These are phyloP conservation scores for Begonia masoniana DNA, from an alignment of 306 rosid species.

Conservation along the genomic window DNA sequence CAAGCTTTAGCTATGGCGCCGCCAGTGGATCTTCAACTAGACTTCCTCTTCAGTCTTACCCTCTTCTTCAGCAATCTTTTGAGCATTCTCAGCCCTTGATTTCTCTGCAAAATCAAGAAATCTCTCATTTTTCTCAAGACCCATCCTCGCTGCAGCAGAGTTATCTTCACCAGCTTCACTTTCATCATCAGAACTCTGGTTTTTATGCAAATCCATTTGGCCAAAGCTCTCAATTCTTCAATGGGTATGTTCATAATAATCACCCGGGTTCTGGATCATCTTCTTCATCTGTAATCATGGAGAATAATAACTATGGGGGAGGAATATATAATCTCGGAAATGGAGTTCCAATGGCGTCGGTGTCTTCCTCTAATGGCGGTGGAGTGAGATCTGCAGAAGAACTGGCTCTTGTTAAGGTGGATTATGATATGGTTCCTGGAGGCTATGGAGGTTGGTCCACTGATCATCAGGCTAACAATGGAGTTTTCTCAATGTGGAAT, in stretches of 20 bases:
- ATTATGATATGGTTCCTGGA: conserved; percentile 58
- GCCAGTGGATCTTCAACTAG: conserved; percentile 5
- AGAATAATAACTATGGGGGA: conserved; percentile 18
- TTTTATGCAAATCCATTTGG: conserved; percentile 11
- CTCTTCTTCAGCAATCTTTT: conserved; percentile 34
- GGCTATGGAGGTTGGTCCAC: conserved; percentile 57
- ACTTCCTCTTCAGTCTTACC: conserved; percentile 32
- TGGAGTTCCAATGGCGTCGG: conserved; percentile 25
- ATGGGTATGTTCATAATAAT: conserved; percentile 31
- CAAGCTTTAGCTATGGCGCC: conserved; percentile 47
- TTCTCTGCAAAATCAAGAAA: conserved; percentile 57
- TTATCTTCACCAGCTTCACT: conserved; percentile 71
- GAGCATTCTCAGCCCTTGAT: conserved; percentile 50
- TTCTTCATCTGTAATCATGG: conserved; percentile 30
- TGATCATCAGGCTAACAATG: conserved; percentile 38
- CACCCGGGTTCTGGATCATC: conserved; percentile 50
- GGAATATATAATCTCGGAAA: conserved; percentile 13
- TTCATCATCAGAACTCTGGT: conserved; percentile 48
- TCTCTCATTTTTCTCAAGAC: conserved; percentile 35
- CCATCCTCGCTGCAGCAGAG: conserved; percentile 38
- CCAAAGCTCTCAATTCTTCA: conserved; percentile 27
- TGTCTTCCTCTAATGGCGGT: conserved; percentile 4
- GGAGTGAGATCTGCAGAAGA: conserved; percentile 32
- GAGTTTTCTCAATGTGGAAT: conserved; percentile 75
- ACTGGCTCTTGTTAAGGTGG: conserved; percentile 60